Evolutionary conservation across 768 basidiomycete species (phyloP), one percentile per base, ranked within the genome.

Genomic region (Porphyrellus cyaneotinctus): DNA sequence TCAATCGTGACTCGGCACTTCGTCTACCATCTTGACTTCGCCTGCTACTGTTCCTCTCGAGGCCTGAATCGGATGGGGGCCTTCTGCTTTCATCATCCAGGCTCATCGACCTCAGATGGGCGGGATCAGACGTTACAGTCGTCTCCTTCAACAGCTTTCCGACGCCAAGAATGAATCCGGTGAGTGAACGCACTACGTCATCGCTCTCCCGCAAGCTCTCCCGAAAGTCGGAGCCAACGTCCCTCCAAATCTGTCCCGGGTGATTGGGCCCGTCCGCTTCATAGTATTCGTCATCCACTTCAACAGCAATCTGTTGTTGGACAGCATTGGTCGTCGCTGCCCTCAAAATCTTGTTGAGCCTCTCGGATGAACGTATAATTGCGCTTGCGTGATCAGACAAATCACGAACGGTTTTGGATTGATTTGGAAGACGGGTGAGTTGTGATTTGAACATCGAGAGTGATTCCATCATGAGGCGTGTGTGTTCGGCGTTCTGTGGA

Each of bases 111-210:
- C 81, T 81, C 37, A 75, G 63, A 44, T 72, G 72, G 20, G 69
- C 72, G 12, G 66, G 62, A 50, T 66, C 62, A 39, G 69, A 38
- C 46, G 69, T 51, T 17, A 63, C 67, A 23, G 66, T 69, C 22
- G 76, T 66, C 47, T 91, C 89, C 53, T 82, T 77, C 53, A 91
- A 65, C 12, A 86, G 75, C 65, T 80, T 81, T 30, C 91, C 88
- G 7, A 87, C 75, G 30, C 86, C 85, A n/a, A 91, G 71, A 58
- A 92, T 68, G 53, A 92, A 81, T 37, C 82, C 84, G 9, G 90
- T 92, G 65, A 88, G 73, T 8, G 81, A 83, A 49, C 91, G 73
- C 4, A 91, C 84, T 42, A 91, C 73, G 64, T 92, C 90, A 64
- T 92, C 91, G 54, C 86, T 86, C 49, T 82, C 78, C 60, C 85